Conservation (phyloP, 2,329 filamentous ascomycete species). For the Diaporthe vaccinii region DNA sequence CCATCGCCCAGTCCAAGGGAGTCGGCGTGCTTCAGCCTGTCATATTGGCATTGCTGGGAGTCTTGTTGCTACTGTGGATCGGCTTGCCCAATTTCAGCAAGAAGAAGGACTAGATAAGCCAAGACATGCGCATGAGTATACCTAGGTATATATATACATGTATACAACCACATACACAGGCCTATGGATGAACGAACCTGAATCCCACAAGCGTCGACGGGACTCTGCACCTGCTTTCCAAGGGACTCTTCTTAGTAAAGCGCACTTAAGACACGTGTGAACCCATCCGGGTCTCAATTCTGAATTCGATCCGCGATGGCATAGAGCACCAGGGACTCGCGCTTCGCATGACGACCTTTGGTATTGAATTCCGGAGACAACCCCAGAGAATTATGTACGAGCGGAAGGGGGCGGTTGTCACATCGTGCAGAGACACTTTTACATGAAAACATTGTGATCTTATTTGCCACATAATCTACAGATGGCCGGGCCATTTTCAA, state of each 20-base stretch:
- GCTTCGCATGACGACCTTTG: neutral
- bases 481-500: neutral
- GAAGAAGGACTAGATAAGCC: constrained; percentile 53
- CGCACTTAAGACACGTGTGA: no score
- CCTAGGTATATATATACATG: no score
- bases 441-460: neutral
- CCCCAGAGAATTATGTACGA: neutral
- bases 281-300: neutral
- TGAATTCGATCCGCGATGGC: no score
- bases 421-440: neutral
- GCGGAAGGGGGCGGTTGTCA: neutral
- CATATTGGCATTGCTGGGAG: constrained; percentile 63
- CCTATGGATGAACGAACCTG: neutral
- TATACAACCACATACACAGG: neutral
- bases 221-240: neutral
- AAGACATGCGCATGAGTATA: constrained; percentile 46
- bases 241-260: neutral
- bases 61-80: constrained; percentile 61
- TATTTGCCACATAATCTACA: constrained; percentile 32
- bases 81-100: constrained; percentile 57
- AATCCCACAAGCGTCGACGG: neutral
- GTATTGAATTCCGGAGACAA: neutral
- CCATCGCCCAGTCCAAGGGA: constrained; percentile 70
- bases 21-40: constrained; percentile 70
- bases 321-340: neutral